Percentiles rank a stretch among this genome's conserved stretches.
phyloP scores from a whole-genome alignment of 331 rosid species.

The Arachis monticola region DNA sequence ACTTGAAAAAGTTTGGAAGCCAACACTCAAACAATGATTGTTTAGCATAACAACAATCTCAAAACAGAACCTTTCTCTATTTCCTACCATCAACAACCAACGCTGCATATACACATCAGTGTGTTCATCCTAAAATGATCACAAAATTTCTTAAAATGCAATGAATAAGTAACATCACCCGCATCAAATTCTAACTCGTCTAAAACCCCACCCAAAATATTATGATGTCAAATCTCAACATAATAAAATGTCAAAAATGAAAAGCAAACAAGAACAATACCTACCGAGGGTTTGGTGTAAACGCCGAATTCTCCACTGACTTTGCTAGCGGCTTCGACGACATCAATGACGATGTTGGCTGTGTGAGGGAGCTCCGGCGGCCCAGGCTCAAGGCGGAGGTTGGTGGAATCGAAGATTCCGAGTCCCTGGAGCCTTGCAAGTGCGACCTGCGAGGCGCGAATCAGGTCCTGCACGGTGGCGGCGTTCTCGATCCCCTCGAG shows the following conservation, averaged over 20 bases:
- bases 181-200: neutral
- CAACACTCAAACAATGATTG: neutral
- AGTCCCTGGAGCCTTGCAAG: conserved; percentile 73
- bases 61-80: neutral
- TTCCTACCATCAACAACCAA: conserved; percentile 7
- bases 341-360: conserved; percentile 71
- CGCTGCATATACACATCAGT: neutral
- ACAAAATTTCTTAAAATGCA: conserved; percentile 14
- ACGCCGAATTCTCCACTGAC: conserved; percentile 71
- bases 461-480: conserved; percentile 71
- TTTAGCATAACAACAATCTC: conserved; percentile 21
- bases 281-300: conserved; percentile 83
- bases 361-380: conserved; percentile 85
- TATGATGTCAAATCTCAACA: neutral
- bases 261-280: conserved; percentile 8
- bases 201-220: neutral
- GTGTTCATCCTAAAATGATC: neutral
- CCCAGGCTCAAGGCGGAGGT: conserved; percentile 76
- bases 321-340: conserved; percentile 62
- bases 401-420: conserved; percentile 75
- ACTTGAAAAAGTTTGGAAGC: neutral
- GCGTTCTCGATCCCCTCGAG: conserved; percentile 65
- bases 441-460: conserved; percentile 66
- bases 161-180: conserved; percentile 15
- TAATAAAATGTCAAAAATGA: neutral